Evolutionary conservation across 768 basidiomycete species (phyloP).

Genomic region (Pleurotus citrinopileatus): DNA sequence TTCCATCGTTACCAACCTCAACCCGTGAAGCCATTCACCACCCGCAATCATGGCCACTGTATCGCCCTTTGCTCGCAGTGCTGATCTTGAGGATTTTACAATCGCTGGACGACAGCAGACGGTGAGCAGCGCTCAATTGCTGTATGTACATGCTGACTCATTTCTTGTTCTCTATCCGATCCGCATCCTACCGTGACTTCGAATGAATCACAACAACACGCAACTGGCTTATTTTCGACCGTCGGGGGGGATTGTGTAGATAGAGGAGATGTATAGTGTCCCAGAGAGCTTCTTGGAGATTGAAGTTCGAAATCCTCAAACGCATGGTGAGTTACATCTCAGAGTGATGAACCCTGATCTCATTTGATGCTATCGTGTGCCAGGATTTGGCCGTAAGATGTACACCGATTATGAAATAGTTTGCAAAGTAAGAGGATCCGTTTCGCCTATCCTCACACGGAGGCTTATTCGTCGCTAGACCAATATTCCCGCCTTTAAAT

Average conservation of each 20-base stretch:
- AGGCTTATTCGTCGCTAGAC: constrained; percentile 51
- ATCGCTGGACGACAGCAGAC: constrained; percentile 55
- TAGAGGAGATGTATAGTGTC: constrained; percentile 98
- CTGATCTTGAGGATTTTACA: constrained; percentile 51
- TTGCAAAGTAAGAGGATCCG: constrained; percentile 69
- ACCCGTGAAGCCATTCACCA: neutral
- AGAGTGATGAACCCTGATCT: constrained; percentile 19
- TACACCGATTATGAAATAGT: constrained; percentile 99
- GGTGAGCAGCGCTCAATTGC: constrained; percentile 30
- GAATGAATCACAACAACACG: neutral
- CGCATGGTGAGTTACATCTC: no score
- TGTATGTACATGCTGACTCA: neutral
- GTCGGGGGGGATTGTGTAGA: constrained; percentile 42
- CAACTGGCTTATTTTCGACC: neutral
- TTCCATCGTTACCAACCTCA: neutral
- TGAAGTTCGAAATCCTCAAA: constrained; percentile 95
- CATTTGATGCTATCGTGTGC: neutral
- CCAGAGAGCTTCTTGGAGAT: constrained; percentile 98
- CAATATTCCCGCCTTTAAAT: constrained; percentile 98
- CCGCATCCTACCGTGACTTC: neutral
- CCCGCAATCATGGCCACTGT: constrained; percentile 32
- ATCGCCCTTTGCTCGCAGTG: constrained; percentile 65
- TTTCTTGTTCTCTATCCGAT: constrained; percentile 8
- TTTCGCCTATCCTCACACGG: neutral
- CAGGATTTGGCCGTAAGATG: constrained; percentile 97